Evolutionary conservation across 768 basidiomycete species (phyloP), one percentile per base, ranked within the genome.

Genomic region (Rhodotorula sphaerocarpa): DNA sequence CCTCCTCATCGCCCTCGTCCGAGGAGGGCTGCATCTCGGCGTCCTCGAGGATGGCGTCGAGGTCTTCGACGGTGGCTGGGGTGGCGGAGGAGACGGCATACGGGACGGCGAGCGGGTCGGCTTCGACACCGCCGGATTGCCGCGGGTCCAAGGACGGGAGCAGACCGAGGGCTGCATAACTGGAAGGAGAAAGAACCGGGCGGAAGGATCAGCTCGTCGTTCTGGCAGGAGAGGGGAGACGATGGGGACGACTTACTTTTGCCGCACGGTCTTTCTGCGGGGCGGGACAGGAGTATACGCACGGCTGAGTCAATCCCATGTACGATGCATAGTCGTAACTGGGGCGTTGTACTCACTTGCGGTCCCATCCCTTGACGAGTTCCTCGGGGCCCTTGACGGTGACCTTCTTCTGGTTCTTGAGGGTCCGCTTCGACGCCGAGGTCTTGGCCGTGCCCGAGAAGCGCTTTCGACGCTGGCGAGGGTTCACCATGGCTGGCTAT

Each of bases 391-490:
- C 68, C 34, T 66, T 70, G 36, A 70, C 55, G 30, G 60, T 52
- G n/a, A 66, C 68, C 56, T 66, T 66, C 41, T 63, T 46, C 55
- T 59, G 33, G 50, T 51, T 51, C 34, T 51, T 51, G 31, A 23
- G 33, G 33, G 30, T 66, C 47, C 23, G 7, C 7, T 34, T 36
- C 1, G 23, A 31, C 18, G 14, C 20, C 7, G 28, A 25, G 3
- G 46, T 20, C 51, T 79, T 84, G 75, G 89, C 80, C n/a, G 82
- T 79, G 23, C 84, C 83, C 30, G 90, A 91, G 46, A 86, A 83
- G 27, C 81, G 75, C 78, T 96, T 97, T 70, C 84, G 82, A 64
- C 91, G 82, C 76, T 97, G 93, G 59, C 92, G 84, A 69, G 92
- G 92, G 75, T 95, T 96, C 58, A 85, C 90, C 92, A 97, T 95